These are phyloP conservation scores for Hortaea werneckii DNA, from an alignment of 2,329 filamentous ascomycete species.

Conservation along the genomic window DNA sequence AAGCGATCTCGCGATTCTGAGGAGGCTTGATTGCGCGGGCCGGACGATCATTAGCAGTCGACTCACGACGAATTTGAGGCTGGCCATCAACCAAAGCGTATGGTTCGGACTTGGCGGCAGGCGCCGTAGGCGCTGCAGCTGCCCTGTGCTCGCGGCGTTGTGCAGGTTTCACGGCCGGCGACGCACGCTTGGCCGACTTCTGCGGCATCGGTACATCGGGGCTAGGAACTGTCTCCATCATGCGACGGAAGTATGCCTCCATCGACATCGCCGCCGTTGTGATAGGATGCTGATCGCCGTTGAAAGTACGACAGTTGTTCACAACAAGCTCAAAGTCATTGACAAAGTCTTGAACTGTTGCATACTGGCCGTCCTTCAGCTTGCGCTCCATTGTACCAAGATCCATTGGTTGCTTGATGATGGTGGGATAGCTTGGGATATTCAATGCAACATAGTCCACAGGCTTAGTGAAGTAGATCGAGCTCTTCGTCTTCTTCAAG, in stretches of 20 bases:
- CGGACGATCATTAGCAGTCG: slow-evolving; percentile 63
- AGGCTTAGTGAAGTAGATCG: slow-evolving; percentile 63
- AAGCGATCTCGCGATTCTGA: slow-evolving; percentile 83
- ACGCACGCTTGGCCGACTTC: slow-evolving; percentile 34
- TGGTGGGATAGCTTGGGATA: slow-evolving; percentile 63
- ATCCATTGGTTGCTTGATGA: slow-evolving; percentile 74
- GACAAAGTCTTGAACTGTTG: slow-evolving; percentile 60
- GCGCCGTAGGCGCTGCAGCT: slow-evolving; percentile 25
- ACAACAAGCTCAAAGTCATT: slow-evolving; percentile 68
- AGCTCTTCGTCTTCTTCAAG: slow-evolving; percentile 78
- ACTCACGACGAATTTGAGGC: slow-evolving; percentile 77
- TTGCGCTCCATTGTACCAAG: slow-evolving; percentile 72
- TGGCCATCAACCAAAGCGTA: slow-evolving; percentile 72
- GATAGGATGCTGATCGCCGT: slow-evolving; percentile 66
- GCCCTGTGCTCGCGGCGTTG: slow-evolving; percentile 24
- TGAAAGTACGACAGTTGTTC: slow-evolving; percentile 70
- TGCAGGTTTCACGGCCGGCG: slow-evolving; percentile 18
- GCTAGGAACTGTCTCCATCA: slow-evolving; percentile 47
- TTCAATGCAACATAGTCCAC: slow-evolving; percentile 66
- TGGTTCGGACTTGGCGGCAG: slow-evolving; percentile 39
- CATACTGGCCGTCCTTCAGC: slow-evolving; percentile 61
- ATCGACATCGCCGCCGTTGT: slow-evolving; percentile 56
- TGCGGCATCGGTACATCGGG: slow-evolving; percentile 46
- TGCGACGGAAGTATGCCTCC: slow-evolving; percentile 48
- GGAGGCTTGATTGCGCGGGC: slow-evolving; percentile 92